Evolutionary conservation across 371 early-diverging fungal species (phyloP).

Genomic region (Syncephalastrum monosporum): DNA sequence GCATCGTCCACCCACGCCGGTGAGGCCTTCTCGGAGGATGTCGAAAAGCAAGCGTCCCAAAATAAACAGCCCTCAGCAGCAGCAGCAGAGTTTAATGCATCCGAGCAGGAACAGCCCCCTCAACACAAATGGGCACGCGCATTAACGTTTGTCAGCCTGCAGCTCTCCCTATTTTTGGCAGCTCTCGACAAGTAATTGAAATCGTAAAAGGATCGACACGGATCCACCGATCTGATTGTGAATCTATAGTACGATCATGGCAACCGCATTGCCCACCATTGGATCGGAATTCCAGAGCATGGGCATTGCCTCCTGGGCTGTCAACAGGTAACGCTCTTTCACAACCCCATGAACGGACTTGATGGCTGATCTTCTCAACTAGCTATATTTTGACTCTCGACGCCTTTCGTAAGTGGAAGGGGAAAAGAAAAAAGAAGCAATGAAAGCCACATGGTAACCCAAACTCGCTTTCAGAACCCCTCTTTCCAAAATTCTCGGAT

Average conservation of each 20-base stretch:
- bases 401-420: conserved; percentile 32
- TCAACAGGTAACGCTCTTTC: background rate
- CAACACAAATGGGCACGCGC: too few species aligned
- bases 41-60: too few species aligned
- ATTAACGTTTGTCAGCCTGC: conserved; percentile 43
- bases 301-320: conserved; percentile 56
- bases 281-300: conserved; percentile 67
- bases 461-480: conserved; percentile 28
- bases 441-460: conserved; percentile 1
- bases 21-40: too few species aligned
- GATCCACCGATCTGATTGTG: background rate
- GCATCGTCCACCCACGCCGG: too few species aligned
- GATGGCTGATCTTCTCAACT: conserved; percentile 33
- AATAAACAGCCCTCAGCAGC: too few species aligned
- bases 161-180: conserved; percentile 67
- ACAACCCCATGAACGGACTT: too few species aligned
- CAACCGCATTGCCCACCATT: conserved; percentile 69
- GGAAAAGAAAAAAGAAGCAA: background rate
- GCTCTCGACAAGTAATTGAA: conserved; percentile 60
- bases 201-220: background rate
- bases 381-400: conserved; percentile 57
- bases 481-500: conserved; percentile 66
- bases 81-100: too few species aligned
- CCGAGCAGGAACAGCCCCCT: too few species aligned
- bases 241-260: conserved; percentile 63